These are phyloP conservation scores for Curvularia eragrostidis DNA, from an alignment of 2,329 filamentous ascomycete genomes.

Conservation along the genomic window DNA sequence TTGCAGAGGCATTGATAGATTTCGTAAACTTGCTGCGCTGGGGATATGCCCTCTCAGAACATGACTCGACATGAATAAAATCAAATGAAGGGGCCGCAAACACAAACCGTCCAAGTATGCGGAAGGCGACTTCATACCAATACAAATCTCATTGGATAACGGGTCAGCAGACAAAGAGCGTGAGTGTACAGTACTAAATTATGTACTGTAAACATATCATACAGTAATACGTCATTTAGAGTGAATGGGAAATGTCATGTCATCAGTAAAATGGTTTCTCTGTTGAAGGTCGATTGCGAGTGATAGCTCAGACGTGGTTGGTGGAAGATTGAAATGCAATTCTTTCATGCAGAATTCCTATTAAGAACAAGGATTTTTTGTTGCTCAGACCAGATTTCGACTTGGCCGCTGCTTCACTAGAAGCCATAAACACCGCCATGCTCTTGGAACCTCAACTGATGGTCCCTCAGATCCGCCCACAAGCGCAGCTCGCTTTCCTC, in stretches of 20 bases:
- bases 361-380: background rate
- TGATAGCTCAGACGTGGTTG: background rate
- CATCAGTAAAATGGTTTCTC: background rate
- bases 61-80: background rate
- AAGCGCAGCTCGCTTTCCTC: slow-evolving; percentile 78
- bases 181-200: background rate
- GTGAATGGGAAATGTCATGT: background rate
- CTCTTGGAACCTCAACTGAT: slow-evolving; percentile 74
- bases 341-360: background rate
- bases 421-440: slow-evolving; percentile 63
- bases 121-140: background rate
- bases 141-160: background rate
- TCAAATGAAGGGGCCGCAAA: background rate
- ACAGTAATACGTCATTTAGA: background rate
- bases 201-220: background rate
- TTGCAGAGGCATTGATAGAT: background rate
- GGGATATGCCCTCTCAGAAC: background rate
- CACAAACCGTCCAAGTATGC: background rate
- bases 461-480: slow-evolving; percentile 81
- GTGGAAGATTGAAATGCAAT: background rate
- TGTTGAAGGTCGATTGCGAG: background rate
- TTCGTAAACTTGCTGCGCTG: background rate
- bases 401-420: slow-evolving; percentile 7
- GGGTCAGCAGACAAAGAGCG: background rate
- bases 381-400: background rate